Evolutionary conservation across 2,329 filamentous ascomycete species (phyloP), one percentile per base, ranked within the genome.

Genomic region (Dryadomyces quercus-mongolicae): DNA sequence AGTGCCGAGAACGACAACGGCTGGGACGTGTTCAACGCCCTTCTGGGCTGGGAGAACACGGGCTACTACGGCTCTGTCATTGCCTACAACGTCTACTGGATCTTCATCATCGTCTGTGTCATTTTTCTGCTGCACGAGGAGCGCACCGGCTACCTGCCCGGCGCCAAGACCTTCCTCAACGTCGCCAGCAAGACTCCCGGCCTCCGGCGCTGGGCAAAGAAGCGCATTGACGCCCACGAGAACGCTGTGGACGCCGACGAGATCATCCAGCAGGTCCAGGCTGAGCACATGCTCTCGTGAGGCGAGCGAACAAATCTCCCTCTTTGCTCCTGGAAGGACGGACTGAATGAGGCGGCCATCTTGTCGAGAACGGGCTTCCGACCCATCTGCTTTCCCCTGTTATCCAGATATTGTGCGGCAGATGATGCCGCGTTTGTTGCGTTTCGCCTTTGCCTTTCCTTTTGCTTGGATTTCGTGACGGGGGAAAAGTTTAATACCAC

Each of bases 51-150:
- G 90, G 80, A 82, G 57, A 95, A 95, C 71, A 88, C 86, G 13
- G 90, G 87, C 5, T 94, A 89, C 1, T 90, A 92, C 62, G 88
- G 89, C 52, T 91, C 87, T 1, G 85, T 95, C 59, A 82, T 95
- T 58, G 83, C 86, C 1, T 95, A 95, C 71, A 94, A 93, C 65
- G 56, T 92, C 16, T 95, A 95, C 72, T 95, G 89, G 90, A 69
- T 93, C 51, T 74, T 73, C 9, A 75, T 88, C 60, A 88, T 81
- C 36, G 25, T 54, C 16, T 50, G 54, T 51, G 43, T 62, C 40
- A 0, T 43, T 15, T 60, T 71, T 38, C 76, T 92, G 74, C 75
- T 84, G 45, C 88, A 81, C 70, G 77, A 77, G 58, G 88, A 93
- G 70, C 63, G 67, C 40, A 74, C 72, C 57, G 75, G 76, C 10